Percentiles rank a stretch among this genome's conserved stretches.
Evolutionary conservation across 306 rosid species (phyloP).

Genomic region (Vigna unguiculata): DNA sequence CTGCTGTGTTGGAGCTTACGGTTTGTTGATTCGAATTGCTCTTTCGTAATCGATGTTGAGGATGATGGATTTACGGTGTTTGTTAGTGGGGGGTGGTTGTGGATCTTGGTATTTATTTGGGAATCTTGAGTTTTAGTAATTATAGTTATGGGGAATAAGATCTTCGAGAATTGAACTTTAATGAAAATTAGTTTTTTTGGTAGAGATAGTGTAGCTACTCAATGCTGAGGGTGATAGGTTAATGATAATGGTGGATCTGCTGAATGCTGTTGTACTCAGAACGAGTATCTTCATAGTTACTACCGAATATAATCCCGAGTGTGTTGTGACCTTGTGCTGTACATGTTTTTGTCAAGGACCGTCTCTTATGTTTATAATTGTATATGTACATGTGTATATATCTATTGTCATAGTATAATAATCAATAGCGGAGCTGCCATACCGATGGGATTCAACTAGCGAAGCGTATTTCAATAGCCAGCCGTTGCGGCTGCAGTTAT

Average conservation of each 20-base stretch:
- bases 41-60: neutral
- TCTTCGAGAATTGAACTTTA: slow-evolving; percentile 20
- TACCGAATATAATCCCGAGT: neutral
- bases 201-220: neutral
- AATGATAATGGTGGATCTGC: slow-evolving; percentile 25
- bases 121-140: neutral
- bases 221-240: slow-evolving; percentile 30
- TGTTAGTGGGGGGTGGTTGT: slow-evolving; percentile 11
- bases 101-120: slow-evolving; percentile 9
- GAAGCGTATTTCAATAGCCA: neutral
- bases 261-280: slow-evolving; percentile 25
- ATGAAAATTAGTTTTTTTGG: slow-evolving; percentile 1
- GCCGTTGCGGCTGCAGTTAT: neutral
- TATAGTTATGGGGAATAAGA: neutral
- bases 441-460: neutral
- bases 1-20: slow-evolving; percentile 1
- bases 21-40: neutral
- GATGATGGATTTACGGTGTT: slow-evolving; percentile 19
- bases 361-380: neutral
- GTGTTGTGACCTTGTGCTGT: slow-evolving; percentile 13
- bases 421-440: neutral
- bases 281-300: slow-evolving; percentile 18
- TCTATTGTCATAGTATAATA: neutral
- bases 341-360: slow-evolving; percentile 1
- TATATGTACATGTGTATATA: neutral